Evolutionary conservation across 2,329 filamentous ascomycete genomes (phyloP).

Genomic region (Xylaria sp.): DNA sequence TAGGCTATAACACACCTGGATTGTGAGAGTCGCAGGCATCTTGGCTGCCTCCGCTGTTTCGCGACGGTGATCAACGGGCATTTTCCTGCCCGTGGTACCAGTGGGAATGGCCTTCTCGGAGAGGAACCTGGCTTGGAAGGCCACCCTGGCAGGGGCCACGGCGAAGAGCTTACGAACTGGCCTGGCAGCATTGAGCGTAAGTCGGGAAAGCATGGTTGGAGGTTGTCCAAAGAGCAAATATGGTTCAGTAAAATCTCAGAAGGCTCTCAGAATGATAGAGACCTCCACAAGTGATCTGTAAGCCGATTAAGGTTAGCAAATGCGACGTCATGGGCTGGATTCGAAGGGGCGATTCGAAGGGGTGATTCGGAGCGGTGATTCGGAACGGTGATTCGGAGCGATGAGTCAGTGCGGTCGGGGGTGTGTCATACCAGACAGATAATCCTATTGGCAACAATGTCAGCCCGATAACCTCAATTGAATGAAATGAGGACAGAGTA

Average conservation of each 20-base stretch:
- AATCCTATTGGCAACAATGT: constrained; percentile 59
- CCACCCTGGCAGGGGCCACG: background rate
- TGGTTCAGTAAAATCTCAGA: constrained; percentile 26
- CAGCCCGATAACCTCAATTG: no score
- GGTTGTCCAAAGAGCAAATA: constrained; percentile 16
- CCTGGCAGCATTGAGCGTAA: constrained; percentile 59
- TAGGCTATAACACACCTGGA: no score
- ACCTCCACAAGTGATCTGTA: constrained; percentile 60
- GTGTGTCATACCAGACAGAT: constrained; percentile 70
- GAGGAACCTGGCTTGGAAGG: constrained; percentile 44
- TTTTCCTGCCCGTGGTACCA: constrained; percentile 72
- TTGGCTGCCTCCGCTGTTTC: no score
- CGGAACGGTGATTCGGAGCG: constrained; percentile 44
- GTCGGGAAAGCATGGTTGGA: constrained; percentile 64
- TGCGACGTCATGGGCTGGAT: no score
- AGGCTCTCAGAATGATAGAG: constrained; percentile 53
- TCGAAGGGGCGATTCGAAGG: no score
- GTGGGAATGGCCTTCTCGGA: constrained; percentile 53
- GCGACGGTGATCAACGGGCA: constrained; percentile 50
- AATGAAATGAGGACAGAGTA: no score
- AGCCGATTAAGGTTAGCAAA: no score
- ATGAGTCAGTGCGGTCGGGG: constrained; percentile 48
- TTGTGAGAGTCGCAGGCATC: no score
- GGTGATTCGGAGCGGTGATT: no score
- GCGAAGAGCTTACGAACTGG: constrained; percentile 55